Evolutionary conservation across 2,329 filamentous ascomycete species (phyloP).

Genomic region (Colletotrichum tamarilloi): DNA sequence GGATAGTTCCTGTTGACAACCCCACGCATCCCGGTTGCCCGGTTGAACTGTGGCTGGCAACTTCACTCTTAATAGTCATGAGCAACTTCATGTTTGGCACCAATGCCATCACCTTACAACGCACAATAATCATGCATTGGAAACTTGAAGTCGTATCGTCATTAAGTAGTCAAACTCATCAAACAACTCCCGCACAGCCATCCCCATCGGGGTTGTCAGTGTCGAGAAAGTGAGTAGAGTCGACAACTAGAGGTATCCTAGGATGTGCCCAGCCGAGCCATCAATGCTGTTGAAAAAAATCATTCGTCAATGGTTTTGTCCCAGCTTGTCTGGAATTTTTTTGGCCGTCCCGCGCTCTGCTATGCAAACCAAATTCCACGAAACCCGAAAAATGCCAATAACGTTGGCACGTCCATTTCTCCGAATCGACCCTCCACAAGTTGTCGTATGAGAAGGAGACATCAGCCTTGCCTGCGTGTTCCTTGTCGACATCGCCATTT

Average conservation of each 20-base stretch:
- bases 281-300: constrained; percentile 19
- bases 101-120: background rate
- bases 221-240: background rate
- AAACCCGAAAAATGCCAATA: constrained; percentile 7
- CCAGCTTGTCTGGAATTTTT: constrained; percentile 26
- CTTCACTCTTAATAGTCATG: background rate
- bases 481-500: background rate
- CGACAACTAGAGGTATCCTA: constrained; percentile 5
- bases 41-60: background rate
- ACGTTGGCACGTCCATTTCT: background rate
- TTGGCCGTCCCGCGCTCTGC: constrained; percentile 33
- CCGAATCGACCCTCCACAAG: background rate
- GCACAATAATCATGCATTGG: background rate
- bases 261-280: constrained; percentile 1
- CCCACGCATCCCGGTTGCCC: background rate
- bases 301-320: constrained; percentile 18
- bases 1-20: background rate
- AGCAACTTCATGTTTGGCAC: too few relatives aligned
- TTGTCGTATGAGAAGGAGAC: constrained; percentile 14
- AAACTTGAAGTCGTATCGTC: constrained; percentile 6
- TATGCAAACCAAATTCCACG: constrained; percentile 37
- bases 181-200: background rate
- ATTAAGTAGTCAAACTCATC: constrained; percentile 9
- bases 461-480: constrained; percentile 4
- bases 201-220: background rate